These are phyloP conservation scores for Solanum tacnaense DNA, from an alignment of 257 asterid genomes.

Conservation along the genomic window DNA sequence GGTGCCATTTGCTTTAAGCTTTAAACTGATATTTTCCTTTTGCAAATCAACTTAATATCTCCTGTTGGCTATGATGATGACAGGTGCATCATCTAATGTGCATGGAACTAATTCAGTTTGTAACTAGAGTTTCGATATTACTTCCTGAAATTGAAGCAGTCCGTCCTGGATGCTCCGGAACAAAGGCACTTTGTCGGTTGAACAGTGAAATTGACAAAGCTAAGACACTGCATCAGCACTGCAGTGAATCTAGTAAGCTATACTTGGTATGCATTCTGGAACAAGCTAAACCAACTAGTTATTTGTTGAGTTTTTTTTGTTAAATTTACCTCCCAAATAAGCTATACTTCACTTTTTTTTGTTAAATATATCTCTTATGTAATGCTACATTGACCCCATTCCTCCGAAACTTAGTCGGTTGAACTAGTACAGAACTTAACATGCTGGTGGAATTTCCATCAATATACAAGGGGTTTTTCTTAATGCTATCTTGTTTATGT, in stretches of 20 bases:
- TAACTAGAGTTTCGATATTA: slow-evolving; percentile 28
- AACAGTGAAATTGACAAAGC: slow-evolving; percentile 50
- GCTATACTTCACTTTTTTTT: not conserved
- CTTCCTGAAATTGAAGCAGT: slow-evolving; percentile 69
- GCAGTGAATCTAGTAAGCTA: slow-evolving; percentile 79
- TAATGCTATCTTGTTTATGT: not conserved
- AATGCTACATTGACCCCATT: not conserved
- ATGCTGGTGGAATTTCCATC: not conserved
- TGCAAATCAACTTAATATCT: not conserved
- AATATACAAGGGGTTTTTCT: not conserved
- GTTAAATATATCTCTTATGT: not conserved
- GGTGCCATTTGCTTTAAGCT: not conserved
- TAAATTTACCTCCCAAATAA: not conserved
- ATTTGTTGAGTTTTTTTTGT: not conserved
- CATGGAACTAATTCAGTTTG: slow-evolving; percentile 37
- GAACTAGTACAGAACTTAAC: not conserved
- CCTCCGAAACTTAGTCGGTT: not conserved
- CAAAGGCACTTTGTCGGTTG: slow-evolving; percentile 56
- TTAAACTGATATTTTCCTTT: not conserved
- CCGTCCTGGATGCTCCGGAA: slow-evolving; percentile 77
- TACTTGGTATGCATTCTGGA: slow-evolving; percentile 51
- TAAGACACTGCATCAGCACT: slow-evolving; percentile 42
- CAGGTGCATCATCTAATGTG: slow-evolving; percentile 86
- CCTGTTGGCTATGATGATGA: slow-evolving; percentile 6
- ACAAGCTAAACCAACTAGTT: not conserved